A percentile compares a stretch with the other conserved stretches of the same genome.
phyloP scores from a whole-genome alignment of 2,329 filamentous ascomycete species.

The Aspergillus texensis region DNA sequence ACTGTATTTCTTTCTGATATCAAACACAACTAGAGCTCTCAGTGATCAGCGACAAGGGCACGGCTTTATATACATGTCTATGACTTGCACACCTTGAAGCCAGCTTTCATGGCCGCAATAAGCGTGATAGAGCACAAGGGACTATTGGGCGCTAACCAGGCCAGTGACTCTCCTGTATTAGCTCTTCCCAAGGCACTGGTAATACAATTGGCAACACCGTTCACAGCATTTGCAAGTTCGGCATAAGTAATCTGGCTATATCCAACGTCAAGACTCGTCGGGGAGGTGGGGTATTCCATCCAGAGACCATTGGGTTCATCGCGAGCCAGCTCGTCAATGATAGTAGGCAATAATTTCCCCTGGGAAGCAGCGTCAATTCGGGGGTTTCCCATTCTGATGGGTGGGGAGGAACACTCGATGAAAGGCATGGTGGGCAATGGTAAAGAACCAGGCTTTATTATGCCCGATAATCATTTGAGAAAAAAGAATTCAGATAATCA shows the following conservation, averaged over 20 bases:
- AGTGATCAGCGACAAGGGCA: conserved; percentile 4
- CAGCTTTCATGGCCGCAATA: conserved; percentile 6
- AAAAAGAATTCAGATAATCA: not conserved
- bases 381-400: not conserved
- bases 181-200: conserved; percentile 2
- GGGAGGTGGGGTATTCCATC: conserved; percentile 1
- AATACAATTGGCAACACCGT: conserved; percentile 5
- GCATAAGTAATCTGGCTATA: conserved; percentile 2
- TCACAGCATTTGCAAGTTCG: conserved; percentile 4
- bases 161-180: conserved; percentile 2
- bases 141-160: conserved; percentile 7
- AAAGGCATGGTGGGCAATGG: not conserved
- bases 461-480: not conserved
- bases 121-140: conserved; percentile 5
- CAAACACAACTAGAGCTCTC: conserved; percentile 7
- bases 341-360: not conserved
- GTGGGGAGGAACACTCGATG: not conserved
- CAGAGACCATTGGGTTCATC: not conserved
- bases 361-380: conserved; percentile 1
- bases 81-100: conserved; percentile 7
- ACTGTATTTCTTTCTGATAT: not conserved
- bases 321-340: not conserved
- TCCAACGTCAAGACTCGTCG: not conserved
- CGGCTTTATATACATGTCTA: conserved; percentile 5
- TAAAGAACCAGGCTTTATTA: not conserved